phyloP scores from a whole-genome alignment of 1,284 basidiomycete species.

The Cerrena zonata region DNA sequence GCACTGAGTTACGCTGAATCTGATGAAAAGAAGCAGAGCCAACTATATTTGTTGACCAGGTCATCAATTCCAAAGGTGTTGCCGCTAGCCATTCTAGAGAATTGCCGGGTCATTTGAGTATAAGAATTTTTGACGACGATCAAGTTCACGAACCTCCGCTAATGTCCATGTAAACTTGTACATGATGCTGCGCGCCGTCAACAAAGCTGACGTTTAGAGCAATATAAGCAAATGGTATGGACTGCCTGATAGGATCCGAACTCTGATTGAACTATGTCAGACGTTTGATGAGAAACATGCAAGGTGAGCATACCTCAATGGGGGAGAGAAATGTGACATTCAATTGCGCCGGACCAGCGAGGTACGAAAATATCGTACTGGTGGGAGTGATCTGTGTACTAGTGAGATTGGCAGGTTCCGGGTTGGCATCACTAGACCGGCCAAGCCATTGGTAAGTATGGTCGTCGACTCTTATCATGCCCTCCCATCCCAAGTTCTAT shows the following conservation, averaged over 20 bases:
- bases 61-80: neutral
- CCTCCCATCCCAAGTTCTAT: slow-evolving; percentile 15
- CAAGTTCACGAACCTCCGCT: slow-evolving; percentile 20
- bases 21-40: slow-evolving; percentile 15
- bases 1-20: slow-evolving; percentile 12
- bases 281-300: too few species aligned
- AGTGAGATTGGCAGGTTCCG: slow-evolving; percentile 8
- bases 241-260: slow-evolving; percentile 28
- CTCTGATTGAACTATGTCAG: too few species aligned
- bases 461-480: slow-evolving; percentile 19
- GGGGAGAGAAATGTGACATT: slow-evolving; percentile 19
- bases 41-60: neutral
- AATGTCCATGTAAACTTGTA: slow-evolving; percentile 33
- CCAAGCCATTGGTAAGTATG: slow-evolving; percentile 18
- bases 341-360: slow-evolving; percentile 17
- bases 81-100: slow-evolving; percentile 10
- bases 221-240: slow-evolving; percentile 30
- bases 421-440: neutral
- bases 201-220: slow-evolving; percentile 24
- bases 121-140: neutral
- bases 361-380: slow-evolving; percentile 14
- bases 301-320: slow-evolving; percentile 15
- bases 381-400: slow-evolving; percentile 15
- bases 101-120: too few species aligned
- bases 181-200: slow-evolving; percentile 26